Evolutionary conservation across 2,329 filamentous ascomycete genomes (phyloP), one percentile per base, ranked within the genome.

Genomic region (Neopestalotiopsis sp.): DNA sequence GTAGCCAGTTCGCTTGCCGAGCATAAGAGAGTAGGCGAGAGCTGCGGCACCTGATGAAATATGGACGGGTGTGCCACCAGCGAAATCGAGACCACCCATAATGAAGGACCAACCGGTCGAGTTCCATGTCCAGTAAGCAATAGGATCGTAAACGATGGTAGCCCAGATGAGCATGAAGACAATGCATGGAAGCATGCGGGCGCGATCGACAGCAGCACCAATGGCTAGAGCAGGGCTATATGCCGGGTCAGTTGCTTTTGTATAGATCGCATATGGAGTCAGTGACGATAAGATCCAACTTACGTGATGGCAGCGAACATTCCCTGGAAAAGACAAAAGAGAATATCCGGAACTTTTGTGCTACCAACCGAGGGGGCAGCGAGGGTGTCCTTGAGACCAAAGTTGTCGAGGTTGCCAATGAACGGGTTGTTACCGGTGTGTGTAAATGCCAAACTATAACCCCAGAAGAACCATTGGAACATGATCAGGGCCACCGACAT

Each of bases 381-480:
- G 30, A 97, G 85, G 9, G 94, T 93, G 79, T 93, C 88, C 81
- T 87, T 92, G 74, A 97, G 88, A 42, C 93, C 94, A 75, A 97
- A 91, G 86, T 97, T 95, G 73, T 88, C 85, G 62, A 97, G 86
- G 73, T 94, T 88, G 61, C 94, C 94, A 70, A 97, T 91, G 84
- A 90, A 97, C 72, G 86, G 86, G 74, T 91, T 70, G 64, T 64
- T 92, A 69, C 93, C 93, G 28, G 89, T 89, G 80, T 94, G 93
- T 6, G 93, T 94, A 81, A 97, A 97, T 71, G 93, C 88, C 66
- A 97, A 84, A 12, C 92, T 95, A 81, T 95, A 97, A 62, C 94
- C 94, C 94, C 94, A 97, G 85, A 97, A 95, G 85, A 97, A 97
- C 94, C 94, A 97, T 78, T 97, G 94, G 82, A 97, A 97, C 64